These are phyloP conservation scores for Apiospora koreana DNA, from an alignment of 2,329 filamentous ascomycete genomes.

Conservation along the genomic window DNA sequence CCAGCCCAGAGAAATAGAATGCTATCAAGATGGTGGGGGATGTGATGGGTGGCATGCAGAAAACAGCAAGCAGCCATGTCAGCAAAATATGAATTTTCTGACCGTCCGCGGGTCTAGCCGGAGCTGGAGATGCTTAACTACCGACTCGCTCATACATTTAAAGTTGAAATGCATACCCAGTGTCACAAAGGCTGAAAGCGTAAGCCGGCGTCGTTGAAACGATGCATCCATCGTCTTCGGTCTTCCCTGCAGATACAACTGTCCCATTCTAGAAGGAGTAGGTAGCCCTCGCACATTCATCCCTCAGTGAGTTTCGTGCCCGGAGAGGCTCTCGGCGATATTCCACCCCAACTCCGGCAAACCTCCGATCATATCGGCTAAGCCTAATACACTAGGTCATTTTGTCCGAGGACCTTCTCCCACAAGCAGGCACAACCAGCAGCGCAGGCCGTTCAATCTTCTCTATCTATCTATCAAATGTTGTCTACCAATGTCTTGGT, in stretches of 20 bases:
- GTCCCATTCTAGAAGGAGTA: too few relatives aligned
- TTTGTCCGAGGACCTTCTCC: background rate
- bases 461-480: background rate
- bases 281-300: too few relatives aligned
- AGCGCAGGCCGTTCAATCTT: too few relatives aligned
- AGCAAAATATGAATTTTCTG: background rate
- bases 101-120: background rate
- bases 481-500: background rate
- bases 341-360: too few relatives aligned
- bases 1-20: background rate
- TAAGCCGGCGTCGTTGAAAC: background rate
- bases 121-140: background rate
- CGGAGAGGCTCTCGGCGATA: too few relatives aligned
- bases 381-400: background rate
- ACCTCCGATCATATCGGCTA: too few relatives aligned
- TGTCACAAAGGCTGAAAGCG: background rate
- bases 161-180: background rate
- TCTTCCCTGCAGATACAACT: background rate
- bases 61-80: constrained; percentile 5
- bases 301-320: too few relatives aligned
- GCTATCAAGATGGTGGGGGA: background rate
- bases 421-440: background rate
- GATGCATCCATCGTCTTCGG: background rate
- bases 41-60: background rate
- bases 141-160: background rate